phyloP scores from a whole-genome alignment of 2,329 filamentous ascomycete species.

The Talaromyces sp. region DNA sequence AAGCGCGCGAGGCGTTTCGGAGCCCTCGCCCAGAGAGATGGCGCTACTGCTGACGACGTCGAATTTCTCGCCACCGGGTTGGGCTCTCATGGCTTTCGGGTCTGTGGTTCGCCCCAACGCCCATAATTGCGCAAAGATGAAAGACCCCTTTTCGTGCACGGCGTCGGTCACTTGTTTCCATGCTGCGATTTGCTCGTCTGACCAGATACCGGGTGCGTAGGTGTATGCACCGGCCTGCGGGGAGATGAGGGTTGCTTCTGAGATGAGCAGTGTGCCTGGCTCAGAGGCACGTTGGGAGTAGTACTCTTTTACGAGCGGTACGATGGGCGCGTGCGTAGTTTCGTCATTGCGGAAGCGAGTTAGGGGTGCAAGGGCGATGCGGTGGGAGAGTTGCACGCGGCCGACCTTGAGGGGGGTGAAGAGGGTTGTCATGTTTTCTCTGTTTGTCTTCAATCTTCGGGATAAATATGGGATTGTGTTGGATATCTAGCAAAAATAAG shows the following conservation, averaged over 20 bases:
- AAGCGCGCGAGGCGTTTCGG: constrained; percentile 25
- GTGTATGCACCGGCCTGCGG: constrained; percentile 44
- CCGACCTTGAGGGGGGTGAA: constrained; percentile 39
- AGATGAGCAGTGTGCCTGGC: constrained; percentile 55
- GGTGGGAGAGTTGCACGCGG: constrained; percentile 34
- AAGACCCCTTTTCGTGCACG: constrained; percentile 58
- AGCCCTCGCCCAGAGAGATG: constrained; percentile 35
- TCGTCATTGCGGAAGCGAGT: constrained; percentile 51
- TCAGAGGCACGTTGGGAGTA: constrained; percentile 51
- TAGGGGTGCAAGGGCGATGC: constrained; percentile 54
- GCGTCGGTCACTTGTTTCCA: constrained; percentile 60
- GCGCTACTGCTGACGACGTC: constrained; percentile 40
- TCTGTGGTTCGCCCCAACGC: constrained; percentile 55
- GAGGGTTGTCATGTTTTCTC: constrained; percentile 4
- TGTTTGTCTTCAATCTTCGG: background rate
- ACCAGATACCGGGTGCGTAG: constrained; percentile 57
- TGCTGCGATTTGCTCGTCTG: constrained; percentile 49
- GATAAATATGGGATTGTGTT: background rate
- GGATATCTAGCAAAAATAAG: background rate
- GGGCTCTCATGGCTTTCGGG: constrained; percentile 29
- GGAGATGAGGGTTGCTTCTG: constrained; percentile 54
- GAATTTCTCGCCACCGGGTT: constrained; percentile 22
- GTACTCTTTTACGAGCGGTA: constrained; percentile 45
- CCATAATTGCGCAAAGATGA: constrained; percentile 60
- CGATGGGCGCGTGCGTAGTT: constrained; percentile 38